A percentile compares a stretch with the other conserved stretches of the same genome.
Evolutionary conservation across 2,329 filamentous ascomycete species (phyloP).

Genomic region (Malbranchea cinnamomea): DNA sequence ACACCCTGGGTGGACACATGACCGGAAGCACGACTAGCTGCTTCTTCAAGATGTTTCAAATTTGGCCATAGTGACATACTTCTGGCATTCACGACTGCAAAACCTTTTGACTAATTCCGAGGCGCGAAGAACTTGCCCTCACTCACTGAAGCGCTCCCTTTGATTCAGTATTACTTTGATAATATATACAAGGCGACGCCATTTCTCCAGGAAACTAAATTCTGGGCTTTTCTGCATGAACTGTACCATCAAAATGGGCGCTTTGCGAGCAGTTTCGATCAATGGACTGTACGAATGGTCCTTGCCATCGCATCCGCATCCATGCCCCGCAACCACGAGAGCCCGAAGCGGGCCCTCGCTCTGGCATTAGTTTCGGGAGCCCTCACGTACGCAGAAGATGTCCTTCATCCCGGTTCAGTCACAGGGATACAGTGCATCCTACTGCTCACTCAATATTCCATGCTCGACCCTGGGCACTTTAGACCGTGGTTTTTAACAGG

Average conservation of each 20-base stretch:
- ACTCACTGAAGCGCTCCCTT: constrained; percentile 49
- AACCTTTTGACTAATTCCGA: constrained; percentile 49
- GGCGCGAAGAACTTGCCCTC: constrained; percentile 45
- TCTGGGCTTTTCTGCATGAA: constrained; percentile 66
- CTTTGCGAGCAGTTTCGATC: constrained; percentile 51
- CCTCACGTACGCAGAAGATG: constrained; percentile 62
- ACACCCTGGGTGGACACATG: too few relatives aligned
- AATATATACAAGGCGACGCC: constrained; percentile 71
- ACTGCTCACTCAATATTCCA: constrained; percentile 74
- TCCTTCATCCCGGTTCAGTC: constrained; percentile 71
- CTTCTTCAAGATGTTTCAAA: constrained; percentile 86
- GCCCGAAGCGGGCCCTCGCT: constrained; percentile 49
- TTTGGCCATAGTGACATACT: constrained; percentile 75
- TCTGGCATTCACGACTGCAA: constrained; percentile 64
- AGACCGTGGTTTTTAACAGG: constrained; percentile 91
- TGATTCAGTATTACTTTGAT: constrained; percentile 72
- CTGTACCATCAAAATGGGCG: constrained; percentile 59
- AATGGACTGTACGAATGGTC: constrained; percentile 80
- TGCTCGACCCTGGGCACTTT: constrained; percentile 80
- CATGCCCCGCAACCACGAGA: constrained; percentile 50
- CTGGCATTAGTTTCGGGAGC: constrained; percentile 49
- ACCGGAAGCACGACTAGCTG: too few relatives aligned
- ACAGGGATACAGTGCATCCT: constrained; percentile 77
- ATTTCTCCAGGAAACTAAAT: constrained; percentile 62
- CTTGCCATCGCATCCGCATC: constrained; percentile 66